Conservation (phyloP, 2,329 filamentous ascomycete genomes). For the Fusarium floridanum region DNA sequence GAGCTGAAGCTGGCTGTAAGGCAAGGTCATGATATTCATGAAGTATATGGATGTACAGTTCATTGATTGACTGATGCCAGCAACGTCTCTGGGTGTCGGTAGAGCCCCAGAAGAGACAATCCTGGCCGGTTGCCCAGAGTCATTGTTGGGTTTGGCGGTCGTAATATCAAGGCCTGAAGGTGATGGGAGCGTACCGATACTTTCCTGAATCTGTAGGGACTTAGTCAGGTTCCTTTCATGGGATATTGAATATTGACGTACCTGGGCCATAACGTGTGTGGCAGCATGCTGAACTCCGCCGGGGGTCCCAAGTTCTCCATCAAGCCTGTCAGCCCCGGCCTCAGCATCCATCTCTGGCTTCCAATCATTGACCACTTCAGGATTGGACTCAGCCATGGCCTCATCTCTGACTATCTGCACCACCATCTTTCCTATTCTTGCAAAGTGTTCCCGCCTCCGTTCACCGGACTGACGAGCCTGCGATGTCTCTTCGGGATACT, state of each 20-base stretch:
- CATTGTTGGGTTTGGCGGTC: neutral
- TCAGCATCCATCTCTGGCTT: neutral
- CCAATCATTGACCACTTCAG: conserved; percentile 48
- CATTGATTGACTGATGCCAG: neutral
- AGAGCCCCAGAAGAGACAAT: neutral
- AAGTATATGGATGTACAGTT: neutral
- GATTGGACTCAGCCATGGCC: neutral
- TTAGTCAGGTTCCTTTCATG: neutral
- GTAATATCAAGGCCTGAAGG: neutral
- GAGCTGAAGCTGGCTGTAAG: neutral
- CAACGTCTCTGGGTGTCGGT: neutral
- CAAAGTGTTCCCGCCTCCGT: neutral
- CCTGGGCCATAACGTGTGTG: neutral
- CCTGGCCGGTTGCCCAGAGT: neutral
- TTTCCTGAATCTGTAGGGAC: neutral
- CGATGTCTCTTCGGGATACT: conserved; percentile 11
- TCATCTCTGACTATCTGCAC: conserved; percentile 19
- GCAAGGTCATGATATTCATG: neutral
- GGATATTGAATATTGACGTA: neutral
- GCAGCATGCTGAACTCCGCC: neutral
- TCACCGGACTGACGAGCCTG: neutral
- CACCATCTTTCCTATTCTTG: conserved; percentile 9
- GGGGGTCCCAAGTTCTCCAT: neutral
- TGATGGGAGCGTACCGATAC: neutral
- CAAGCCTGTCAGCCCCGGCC: neutral